Percentiles rank a stretch among this genome's conserved stretches.
These are phyloP conservation scores for Glonium stellatum DNA, from an alignment of 495 filamentous ascomycete genomes.

Conservation along the genomic window DNA sequence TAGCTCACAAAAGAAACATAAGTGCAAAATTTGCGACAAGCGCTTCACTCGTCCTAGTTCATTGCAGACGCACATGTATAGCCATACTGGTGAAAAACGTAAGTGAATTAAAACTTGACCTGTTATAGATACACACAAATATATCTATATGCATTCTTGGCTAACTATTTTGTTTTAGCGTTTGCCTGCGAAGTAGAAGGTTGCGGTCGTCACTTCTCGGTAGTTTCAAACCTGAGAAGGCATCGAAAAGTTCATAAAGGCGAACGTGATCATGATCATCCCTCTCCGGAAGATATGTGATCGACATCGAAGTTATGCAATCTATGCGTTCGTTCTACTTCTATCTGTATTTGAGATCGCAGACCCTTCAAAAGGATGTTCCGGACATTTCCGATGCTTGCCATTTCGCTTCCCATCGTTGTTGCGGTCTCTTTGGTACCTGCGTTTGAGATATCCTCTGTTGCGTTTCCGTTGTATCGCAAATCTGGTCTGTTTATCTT, in stretches of 20 bases:
- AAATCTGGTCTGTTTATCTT: neutral
- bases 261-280: constrained; percentile 48
- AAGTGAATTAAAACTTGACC: constrained; percentile 53
- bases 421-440: constrained; percentile 9
- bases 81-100: constrained; percentile 99
- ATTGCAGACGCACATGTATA: constrained; percentile 97
- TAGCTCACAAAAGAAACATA: constrained; percentile 98
- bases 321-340: neutral
- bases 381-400: neutral
- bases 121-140: neutral
- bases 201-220: constrained; percentile 93
- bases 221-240: constrained; percentile 90
- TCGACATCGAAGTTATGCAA: neutral
- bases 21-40: constrained; percentile 99
- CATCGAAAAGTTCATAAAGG: constrained; percentile 96
- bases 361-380: neutral
- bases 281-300: constrained; percentile 35
- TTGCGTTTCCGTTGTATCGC: constrained; percentile 18
- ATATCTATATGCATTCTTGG: constrained; percentile 9
- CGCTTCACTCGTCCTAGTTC: constrained; percentile 95
- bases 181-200: constrained; percentile 92
- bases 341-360: neutral
- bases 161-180: constrained; percentile 52
- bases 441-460: constrained; percentile 29
- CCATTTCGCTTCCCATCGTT: constrained; percentile 1